Conservation (phyloP, 148 eudicot genomes). For the Nyssa sinensis region DNA sequence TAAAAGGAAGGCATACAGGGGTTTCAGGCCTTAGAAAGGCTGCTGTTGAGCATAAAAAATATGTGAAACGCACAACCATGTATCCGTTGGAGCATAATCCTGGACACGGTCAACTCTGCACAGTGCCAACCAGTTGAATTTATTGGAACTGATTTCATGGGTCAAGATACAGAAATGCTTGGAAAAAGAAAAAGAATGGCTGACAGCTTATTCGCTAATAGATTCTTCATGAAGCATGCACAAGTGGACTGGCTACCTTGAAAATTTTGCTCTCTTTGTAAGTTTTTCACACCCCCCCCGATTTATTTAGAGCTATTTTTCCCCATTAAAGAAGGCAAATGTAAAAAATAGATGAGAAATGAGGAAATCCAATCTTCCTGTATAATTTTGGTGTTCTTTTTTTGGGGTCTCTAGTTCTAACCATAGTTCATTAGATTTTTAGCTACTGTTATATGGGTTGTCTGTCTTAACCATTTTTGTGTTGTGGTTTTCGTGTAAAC, state of each 20-base stretch:
- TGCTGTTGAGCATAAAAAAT: slow-evolving; percentile 65
- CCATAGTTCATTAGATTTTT: neutral
- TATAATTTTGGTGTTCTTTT: neutral
- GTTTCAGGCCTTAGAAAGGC: slow-evolving; percentile 43
- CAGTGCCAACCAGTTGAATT: slow-evolving; percentile 43
- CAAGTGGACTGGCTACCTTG: neutral
- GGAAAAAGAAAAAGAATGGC: neutral
- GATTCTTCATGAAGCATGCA: neutral
- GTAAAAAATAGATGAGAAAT: neutral
- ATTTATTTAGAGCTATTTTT: neutral
- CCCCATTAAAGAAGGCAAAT: neutral
- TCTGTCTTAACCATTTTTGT: neutral
- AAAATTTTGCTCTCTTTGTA: neutral
- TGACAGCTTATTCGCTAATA: neutral
- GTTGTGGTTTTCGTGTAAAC: too few relatives aligned
- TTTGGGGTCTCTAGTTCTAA: neutral
- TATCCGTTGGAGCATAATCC: slow-evolving; percentile 87
- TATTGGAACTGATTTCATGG: neutral
- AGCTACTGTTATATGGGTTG: too few relatives aligned
- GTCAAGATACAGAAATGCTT: neutral
- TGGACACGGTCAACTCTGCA: slow-evolving; percentile 80
- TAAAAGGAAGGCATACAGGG: slow-evolving; percentile 23
- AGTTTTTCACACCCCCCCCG: neutral
- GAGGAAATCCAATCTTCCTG: neutral
- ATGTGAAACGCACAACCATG: slow-evolving; percentile 67